Conservation (phyloP, 1,284 basidiomycete species). For the Moesziomyces sp. region DNA sequence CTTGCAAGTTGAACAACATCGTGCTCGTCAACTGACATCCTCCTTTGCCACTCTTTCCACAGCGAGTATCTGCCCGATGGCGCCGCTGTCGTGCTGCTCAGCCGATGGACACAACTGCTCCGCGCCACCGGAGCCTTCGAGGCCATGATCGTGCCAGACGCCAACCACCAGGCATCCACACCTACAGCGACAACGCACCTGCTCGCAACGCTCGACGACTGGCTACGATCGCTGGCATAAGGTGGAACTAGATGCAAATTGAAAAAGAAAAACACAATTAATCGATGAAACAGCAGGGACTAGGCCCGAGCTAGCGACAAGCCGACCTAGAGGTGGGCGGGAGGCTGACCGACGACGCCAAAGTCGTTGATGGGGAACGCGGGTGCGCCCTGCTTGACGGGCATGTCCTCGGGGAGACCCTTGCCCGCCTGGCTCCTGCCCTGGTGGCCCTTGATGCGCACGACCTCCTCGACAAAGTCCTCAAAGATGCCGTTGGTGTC, state of each 20-base stretch:
- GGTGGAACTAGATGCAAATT: not conserved
- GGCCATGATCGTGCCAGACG: slow-evolving; percentile 38
- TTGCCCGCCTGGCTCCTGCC: slow-evolving; percentile 24
- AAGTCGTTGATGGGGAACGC: slow-evolving; percentile 39
- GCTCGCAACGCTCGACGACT: slow-evolving; percentile 27
- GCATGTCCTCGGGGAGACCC: slow-evolving; percentile 29
- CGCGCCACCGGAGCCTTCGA: slow-evolving; percentile 18
- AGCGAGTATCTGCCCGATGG: slow-evolving; percentile 52
- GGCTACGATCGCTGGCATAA: slow-evolving; percentile 19
- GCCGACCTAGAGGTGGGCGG: slow-evolving; percentile 25
- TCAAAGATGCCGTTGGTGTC: slow-evolving; percentile 65
- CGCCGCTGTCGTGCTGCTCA: slow-evolving; percentile 20
- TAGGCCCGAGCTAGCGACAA: too few species aligned
- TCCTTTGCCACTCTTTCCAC: not conserved
- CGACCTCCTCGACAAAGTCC: slow-evolving; percentile 65
- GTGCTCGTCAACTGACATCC: not conserved
- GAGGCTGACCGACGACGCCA: slow-evolving; percentile 37
- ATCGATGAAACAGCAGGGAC: too few species aligned
- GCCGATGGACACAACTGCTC: slow-evolving; percentile 41
- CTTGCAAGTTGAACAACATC: not conserved
- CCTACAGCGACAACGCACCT: slow-evolving; percentile 36
- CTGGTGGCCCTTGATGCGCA: slow-evolving; percentile 52
- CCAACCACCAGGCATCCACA: slow-evolving; percentile 57
- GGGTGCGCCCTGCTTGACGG: slow-evolving; percentile 35
- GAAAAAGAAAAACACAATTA: not conserved